A percentile compares a stretch with the other conserved stretches of the same genome.
phyloP scores from a whole-genome alignment of 2,329 filamentous ascomycete species.

The Diaporthe sp. region DNA sequence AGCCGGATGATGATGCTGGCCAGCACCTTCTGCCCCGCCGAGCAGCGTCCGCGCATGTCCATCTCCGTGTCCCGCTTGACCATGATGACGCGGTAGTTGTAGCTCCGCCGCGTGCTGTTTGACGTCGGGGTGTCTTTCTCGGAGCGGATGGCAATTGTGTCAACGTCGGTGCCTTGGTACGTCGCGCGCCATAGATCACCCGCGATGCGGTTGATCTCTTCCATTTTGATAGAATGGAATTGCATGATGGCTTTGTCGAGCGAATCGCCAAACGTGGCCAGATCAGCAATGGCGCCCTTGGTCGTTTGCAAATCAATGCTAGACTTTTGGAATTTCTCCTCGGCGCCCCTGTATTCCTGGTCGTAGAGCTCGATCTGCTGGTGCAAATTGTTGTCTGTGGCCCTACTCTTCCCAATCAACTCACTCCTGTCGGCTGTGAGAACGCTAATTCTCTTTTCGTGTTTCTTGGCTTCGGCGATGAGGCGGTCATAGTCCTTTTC shows the following conservation, averaged over 20 bases:
- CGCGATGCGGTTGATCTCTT: slow-evolving; percentile 95
- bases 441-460: slow-evolving; percentile 77
- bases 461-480: slow-evolving; percentile 75
- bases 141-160: slow-evolving; percentile 94
- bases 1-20: slow-evolving; percentile 98
- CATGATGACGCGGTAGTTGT: slow-evolving; percentile 99
- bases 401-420: slow-evolving; percentile 83
- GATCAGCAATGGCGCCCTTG: slow-evolving; percentile 91
- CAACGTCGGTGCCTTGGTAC: slow-evolving; percentile 97
- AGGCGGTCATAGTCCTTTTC: slow-evolving; percentile 86
- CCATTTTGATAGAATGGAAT: slow-evolving; percentile 97
- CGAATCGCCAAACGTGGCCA: slow-evolving; percentile 84
- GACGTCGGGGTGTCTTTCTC: slow-evolving; percentile 78
- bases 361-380: slow-evolving; percentile 85
- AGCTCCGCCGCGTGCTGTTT: slow-evolving; percentile 78
- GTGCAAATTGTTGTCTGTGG: slow-evolving; percentile 85
- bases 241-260: slow-evolving; percentile 98
- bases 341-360: slow-evolving; percentile 87
- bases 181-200: slow-evolving; percentile 97
- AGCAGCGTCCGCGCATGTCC: slow-evolving; percentile 99
- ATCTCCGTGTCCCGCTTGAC: slow-evolving; percentile 97
- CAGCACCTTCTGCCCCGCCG: slow-evolving; percentile 95
- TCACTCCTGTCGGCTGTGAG: slow-evolving; percentile 80
- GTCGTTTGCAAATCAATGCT: slow-evolving; percentile 93
- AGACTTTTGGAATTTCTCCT: slow-evolving; percentile 83